These are phyloP conservation scores for Purpureocillium lavendulum DNA, from an alignment of 2,329 filamentous ascomycete genomes.

Conservation along the genomic window DNA sequence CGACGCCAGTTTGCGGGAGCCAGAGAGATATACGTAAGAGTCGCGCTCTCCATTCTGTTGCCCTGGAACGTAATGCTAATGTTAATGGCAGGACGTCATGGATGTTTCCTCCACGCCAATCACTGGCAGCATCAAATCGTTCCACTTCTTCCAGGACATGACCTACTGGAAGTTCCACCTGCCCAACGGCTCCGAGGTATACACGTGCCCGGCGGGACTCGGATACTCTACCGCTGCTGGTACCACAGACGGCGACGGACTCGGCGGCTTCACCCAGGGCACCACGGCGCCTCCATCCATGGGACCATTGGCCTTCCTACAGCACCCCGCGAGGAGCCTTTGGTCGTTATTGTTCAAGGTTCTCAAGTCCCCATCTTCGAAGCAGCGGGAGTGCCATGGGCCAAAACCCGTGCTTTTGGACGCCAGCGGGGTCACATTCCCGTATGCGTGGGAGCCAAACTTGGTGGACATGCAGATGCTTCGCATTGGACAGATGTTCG, in stretches of 20 bases:
- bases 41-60: not conserved
- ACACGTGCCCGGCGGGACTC: slow-evolving; percentile 77
- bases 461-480: slow-evolving; percentile 83
- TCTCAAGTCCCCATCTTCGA: slow-evolving; percentile 59
- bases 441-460: slow-evolving; percentile 85
- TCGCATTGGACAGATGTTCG: slow-evolving; percentile 74
- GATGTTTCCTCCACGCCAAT: slow-evolving; percentile 39
- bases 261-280: slow-evolving; percentile 90
- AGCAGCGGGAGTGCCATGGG: slow-evolving; percentile 67
- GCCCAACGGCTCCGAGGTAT: slow-evolving; percentile 60
- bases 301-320: no score
- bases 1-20: slow-evolving; percentile 58
- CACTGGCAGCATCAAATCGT: slow-evolving; percentile 62
- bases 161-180: slow-evolving; percentile 65
- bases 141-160: slow-evolving; percentile 82
- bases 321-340: slow-evolving; percentile 47
- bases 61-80: not conserved
- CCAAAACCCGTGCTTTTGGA: slow-evolving; percentile 83
- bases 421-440: slow-evolving; percentile 65
- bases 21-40: slow-evolving; percentile 27
- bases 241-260: slow-evolving; percentile 83
- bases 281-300: slow-evolving; percentile 32
- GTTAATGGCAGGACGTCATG: slow-evolving; percentile 41
- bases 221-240: slow-evolving; percentile 91
- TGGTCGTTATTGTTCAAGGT: slow-evolving; percentile 70